phyloP scores from a whole-genome alignment of 2,329 filamentous ascomycete genomes.

The Nemania sp. region DNA sequence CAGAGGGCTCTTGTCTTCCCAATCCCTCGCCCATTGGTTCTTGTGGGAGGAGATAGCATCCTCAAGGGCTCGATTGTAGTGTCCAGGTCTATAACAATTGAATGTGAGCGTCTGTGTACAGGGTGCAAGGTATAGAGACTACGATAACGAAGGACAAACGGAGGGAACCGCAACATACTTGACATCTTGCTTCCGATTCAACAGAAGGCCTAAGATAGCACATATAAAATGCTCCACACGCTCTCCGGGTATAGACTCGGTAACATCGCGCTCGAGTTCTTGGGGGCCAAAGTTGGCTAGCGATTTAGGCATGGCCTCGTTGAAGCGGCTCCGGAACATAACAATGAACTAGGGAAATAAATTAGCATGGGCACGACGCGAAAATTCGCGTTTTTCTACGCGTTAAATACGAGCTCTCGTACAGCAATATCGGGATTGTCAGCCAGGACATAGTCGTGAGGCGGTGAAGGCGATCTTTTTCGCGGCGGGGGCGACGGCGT shows the following conservation, averaged over 20 bases:
- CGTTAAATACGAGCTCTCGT: conserved; percentile 63
- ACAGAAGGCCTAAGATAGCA: conserved; percentile 84
- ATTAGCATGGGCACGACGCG: conserved; percentile 59
- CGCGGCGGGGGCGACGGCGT: conserved; percentile 74
- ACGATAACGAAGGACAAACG: not conserved
- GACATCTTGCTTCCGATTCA: conserved; percentile 98
- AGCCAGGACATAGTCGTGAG: conserved; percentile 88
- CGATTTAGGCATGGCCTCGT: conserved; percentile 87
- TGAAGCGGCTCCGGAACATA: conserved; percentile 96
- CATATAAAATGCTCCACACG: conserved; percentile 90
- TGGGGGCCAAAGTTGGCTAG: conserved; percentile 92
- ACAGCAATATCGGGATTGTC: conserved; percentile 95
- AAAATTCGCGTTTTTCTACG: conserved; percentile 65
- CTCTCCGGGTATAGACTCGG: conserved; percentile 81
- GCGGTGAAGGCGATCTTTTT: conserved; percentile 87
- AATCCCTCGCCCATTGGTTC: conserved; percentile 86
- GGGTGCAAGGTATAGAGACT: not conserved
- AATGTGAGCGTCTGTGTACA: conserved; percentile 40
- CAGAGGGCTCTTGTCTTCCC: conserved; percentile 86
- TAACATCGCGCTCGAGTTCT: conserved; percentile 89
- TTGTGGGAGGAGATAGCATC: conserved; percentile 89
- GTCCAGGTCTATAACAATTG: conserved; percentile 74
- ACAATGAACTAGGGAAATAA: conserved; percentile 81
- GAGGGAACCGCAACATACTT: conserved; percentile 74
- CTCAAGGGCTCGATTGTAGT: conserved; percentile 92